Percentiles rank a stretch among this genome's conserved stretches.
These are phyloP conservation scores for Hemisphaericaspora xylanilytica DNA, from an alignment of 1,139 yeast species.

Conservation along the genomic window DNA sequence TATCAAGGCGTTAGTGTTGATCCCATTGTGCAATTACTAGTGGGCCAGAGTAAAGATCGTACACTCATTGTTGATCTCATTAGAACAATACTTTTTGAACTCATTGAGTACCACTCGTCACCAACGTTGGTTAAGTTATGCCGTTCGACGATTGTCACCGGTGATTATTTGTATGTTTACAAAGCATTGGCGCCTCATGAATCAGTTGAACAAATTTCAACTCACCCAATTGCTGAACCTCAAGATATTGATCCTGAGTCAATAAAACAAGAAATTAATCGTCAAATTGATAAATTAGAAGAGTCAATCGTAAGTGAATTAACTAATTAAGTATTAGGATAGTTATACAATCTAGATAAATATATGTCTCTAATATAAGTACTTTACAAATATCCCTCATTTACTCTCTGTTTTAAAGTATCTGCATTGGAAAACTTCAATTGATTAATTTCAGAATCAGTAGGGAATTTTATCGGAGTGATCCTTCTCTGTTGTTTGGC, in stretches of 20 bases:
- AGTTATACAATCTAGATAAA: background rate
- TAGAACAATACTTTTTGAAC: constrained; percentile 18
- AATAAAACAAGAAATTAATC: constrained; percentile 15
- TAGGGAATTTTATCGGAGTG: constrained; percentile 41
- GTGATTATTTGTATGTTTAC: constrained; percentile 32
- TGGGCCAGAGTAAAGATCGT: constrained; percentile 12
- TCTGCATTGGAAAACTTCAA: constrained; percentile 34
- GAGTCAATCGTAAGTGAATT: background rate
- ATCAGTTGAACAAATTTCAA: constrained; percentile 1
- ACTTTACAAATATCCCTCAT: background rate
- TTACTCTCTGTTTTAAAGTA: constrained; percentile 3
- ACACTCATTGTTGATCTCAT: constrained; percentile 12
- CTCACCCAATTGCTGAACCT: background rate
- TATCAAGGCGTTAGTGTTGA: constrained; percentile 24
- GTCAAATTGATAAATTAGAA: constrained; percentile 19
- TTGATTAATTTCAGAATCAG: constrained; percentile 26
- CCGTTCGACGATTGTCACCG: constrained; percentile 22
- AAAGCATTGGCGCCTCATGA: constrained; percentile 11
- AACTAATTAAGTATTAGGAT: too few relatives aligned
- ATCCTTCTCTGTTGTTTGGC: constrained; percentile 39
- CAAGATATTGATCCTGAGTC: constrained; percentile 9
- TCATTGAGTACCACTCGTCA: constrained; percentile 17
- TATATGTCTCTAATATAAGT: background rate
- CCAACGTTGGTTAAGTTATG: constrained; percentile 18
- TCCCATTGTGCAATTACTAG: constrained; percentile 18